Conservation (phyloP, 2,329 filamentous ascomycete species). For the Scopulariopsis brevicaulis region DNA sequence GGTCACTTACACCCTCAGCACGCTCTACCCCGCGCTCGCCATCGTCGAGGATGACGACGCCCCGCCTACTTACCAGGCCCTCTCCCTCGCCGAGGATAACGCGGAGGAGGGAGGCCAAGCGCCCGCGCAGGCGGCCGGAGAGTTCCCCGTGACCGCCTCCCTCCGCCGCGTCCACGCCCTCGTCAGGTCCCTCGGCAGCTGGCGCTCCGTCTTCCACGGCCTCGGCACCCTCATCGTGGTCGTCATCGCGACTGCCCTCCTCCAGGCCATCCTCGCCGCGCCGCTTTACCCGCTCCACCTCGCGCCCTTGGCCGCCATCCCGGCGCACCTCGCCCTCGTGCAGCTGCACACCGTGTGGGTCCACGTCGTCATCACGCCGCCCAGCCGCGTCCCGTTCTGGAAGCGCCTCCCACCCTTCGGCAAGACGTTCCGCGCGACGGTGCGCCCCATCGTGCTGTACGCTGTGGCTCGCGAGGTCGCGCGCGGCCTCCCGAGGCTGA, state of each 20-base stretch:
- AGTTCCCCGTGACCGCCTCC: constrained; percentile 34
- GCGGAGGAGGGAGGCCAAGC: constrained; percentile 11
- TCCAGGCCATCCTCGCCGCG: constrained; percentile 44
- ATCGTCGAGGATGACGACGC: constrained; percentile 44
- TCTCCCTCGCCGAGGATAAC: constrained; percentile 29
- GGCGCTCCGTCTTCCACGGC: constrained; percentile 59
- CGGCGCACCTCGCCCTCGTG: constrained; percentile 50
- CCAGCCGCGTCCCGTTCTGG: constrained; percentile 52
- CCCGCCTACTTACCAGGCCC: constrained; percentile 40
- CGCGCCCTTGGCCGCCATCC: constrained; percentile 36
- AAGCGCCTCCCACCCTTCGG: constrained; percentile 56
- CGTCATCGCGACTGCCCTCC: constrained; percentile 22
- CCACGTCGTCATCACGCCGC: constrained; percentile 70
- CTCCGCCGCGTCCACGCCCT: constrained; percentile 38
- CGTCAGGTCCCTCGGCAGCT: constrained; percentile 52
- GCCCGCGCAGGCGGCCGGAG: constrained; percentile 16
- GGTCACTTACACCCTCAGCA: constrained; percentile 37
- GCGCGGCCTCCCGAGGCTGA: constrained; percentile 29
- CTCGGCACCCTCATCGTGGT: constrained; percentile 37
- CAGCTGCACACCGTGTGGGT: constrained; percentile 71
- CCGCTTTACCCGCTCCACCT: constrained; percentile 40
- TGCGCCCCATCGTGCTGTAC: constrained; percentile 52
- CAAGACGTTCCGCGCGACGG: constrained; percentile 56
- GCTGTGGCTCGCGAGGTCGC: constrained; percentile 45
- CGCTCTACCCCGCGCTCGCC: constrained; percentile 41